A percentile compares a stretch with the other conserved stretches of the same genome.
Evolutionary conservation across 2,329 filamentous ascomycete genomes (phyloP).

Genomic region (Fusarium phyllophilum): DNA sequence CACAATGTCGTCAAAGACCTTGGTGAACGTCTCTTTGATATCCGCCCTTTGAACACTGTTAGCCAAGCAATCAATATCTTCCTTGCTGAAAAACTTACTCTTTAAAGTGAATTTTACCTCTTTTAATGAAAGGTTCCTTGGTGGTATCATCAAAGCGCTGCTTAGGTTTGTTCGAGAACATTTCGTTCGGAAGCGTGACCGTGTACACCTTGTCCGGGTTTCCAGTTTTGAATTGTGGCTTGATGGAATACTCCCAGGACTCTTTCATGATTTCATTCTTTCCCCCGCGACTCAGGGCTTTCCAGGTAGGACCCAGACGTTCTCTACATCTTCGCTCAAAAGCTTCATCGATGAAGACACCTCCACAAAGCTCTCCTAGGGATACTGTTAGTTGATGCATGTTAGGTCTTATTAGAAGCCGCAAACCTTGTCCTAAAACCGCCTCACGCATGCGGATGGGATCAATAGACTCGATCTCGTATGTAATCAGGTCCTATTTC

Average conservation of each 20-base stretch:
- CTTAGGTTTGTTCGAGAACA: neutral
- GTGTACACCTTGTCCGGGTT: neutral
- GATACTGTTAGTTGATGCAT: neutral
- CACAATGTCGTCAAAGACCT: neutral
- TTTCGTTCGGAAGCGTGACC: neutral
- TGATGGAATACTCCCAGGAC: neutral
- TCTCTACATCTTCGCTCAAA: neutral
- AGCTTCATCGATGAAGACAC: neutral
- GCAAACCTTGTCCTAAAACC: neutral
- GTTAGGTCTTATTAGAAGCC: accelerated
- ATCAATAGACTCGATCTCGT: neutral
- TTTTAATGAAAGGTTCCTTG: neutral
- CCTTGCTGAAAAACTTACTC: neutral
- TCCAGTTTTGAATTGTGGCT: neutral
- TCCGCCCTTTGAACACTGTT: neutral
- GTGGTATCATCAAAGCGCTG: neutral
- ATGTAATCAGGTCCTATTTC: neutral
- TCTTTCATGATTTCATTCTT: neutral
- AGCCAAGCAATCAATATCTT: neutral
- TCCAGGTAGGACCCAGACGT: neutral
- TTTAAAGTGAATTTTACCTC: neutral
- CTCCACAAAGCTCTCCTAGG: neutral
- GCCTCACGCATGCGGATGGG: neutral
- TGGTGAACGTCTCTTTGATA: neutral
- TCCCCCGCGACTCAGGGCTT: neutral